Conservation (phyloP, 805 yeast species). For the Zygoascus bituminiphila region DNA sequence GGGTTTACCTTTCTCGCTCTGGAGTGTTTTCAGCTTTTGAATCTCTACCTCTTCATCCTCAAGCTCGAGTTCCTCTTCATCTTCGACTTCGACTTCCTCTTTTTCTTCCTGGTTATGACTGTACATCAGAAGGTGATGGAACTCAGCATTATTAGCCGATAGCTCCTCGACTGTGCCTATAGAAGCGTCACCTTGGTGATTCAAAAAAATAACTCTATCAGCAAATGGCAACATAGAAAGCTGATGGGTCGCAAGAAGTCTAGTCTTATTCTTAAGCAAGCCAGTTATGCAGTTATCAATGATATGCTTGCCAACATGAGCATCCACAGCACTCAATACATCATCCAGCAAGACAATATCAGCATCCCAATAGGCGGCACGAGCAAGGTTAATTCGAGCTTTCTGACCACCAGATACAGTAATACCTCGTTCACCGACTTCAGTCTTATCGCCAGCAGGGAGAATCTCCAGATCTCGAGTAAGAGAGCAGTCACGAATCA, state of each 20-base stretch:
- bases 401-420: slow-evolving; percentile 88
- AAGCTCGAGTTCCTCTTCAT: slow-evolving; percentile 13
- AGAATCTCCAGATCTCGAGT: slow-evolving; percentile 56
- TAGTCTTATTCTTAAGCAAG: slow-evolving; percentile 47
- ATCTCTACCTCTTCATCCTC: slow-evolving; percentile 18
- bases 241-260: slow-evolving; percentile 80
- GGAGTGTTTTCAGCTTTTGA: slow-evolving; percentile 6
- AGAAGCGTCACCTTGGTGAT: slow-evolving; percentile 50
- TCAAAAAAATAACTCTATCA: slow-evolving; percentile 57
- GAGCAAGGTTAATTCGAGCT: slow-evolving; percentile 74
- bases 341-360: slow-evolving; percentile 71
- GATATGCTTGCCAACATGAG: slow-evolving; percentile 73
- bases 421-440: slow-evolving; percentile 85
- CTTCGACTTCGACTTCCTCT: slow-evolving; percentile 11
- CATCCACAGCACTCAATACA: slow-evolving; percentile 81
- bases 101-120: slow-evolving; percentile 9
- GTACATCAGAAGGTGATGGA: slow-evolving; percentile 34
- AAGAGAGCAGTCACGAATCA: slow-evolving; percentile 58
- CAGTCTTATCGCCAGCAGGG: slow-evolving; percentile 70
- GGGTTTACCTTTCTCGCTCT: slow-evolving; percentile 8
- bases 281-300: slow-evolving; percentile 63
- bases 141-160: slow-evolving; percentile 35
- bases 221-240: slow-evolving; percentile 62
- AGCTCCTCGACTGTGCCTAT: slow-evolving; percentile 56
- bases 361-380: slow-evolving; percentile 63